Evolutionary conservation across 345 rosid genomes (phyloP), one percentile per base, ranked within the genome.

Genomic region (Acer saccharum): DNA sequence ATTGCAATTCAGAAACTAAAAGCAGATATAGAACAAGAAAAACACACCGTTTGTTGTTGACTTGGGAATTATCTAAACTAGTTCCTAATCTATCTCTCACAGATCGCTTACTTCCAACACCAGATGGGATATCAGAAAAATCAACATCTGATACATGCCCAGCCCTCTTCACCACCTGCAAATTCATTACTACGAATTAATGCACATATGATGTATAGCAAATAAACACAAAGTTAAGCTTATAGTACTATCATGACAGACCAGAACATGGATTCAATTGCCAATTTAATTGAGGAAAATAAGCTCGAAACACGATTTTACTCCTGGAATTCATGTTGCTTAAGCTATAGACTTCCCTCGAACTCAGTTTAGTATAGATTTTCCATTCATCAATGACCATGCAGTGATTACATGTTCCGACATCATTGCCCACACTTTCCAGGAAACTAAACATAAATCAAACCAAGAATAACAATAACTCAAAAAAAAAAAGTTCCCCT

Each of bases 111-210:
- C 77, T 85, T 63, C 97, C 97, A 68, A 83, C 67, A 61, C 80
- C 73, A 4, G 86, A 86, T 72, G 71, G 69, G 54, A 84, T 82
- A 78, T 81, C 89, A 55, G 80, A 76, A 63, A 68, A 74, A 14
- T 74, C 84, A 71, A 25, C 79, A 57, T 86, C 87, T 6, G 92
- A 76, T 50, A 81, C 83, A 71, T 73, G 55, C 66, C 84, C 90
- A 57, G 84, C 83, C 84, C 93, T 87, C 89, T 88, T 96, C 73
- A 96, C 95, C 69, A 94, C 98, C 99, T 96, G 88, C 58, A 80
- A 74, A 64, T 29, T 63, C 12, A 77, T 25, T n/a, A 57, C 66
- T 1, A 16, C 43, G 20, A 21, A 21, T 81, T 64, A 64, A 78
- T 14, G 55, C 50, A 58, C 5, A 23, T 6, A n/a, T 65, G 69